phyloP scores from a whole-genome alignment of 176 grass and related monocot genomes.

The Musa beccarii region DNA sequence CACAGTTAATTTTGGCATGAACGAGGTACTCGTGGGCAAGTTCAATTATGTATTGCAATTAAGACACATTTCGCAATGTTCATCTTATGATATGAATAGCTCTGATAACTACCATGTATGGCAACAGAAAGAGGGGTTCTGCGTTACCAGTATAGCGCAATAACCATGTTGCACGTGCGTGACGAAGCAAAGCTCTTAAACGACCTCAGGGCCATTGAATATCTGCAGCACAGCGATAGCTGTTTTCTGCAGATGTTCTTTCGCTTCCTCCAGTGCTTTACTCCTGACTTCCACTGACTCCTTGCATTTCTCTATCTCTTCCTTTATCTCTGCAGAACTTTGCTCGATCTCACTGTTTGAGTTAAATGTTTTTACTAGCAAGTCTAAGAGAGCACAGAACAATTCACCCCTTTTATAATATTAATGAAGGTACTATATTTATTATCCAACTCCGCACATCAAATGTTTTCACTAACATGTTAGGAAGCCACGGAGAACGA shows the following conservation, averaged over 20 bases:
- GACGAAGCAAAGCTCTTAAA: background rate
- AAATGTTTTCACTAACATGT: no score
- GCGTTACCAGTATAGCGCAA: no score
- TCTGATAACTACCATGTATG: no score
- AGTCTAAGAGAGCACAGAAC: background rate
- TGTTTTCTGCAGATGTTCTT: conserved; percentile 66
- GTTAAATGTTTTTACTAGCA: background rate
- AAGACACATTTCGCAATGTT: no score
- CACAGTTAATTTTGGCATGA: no score
- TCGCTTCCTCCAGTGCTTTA: conserved; percentile 51
- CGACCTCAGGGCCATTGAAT: conserved; percentile 27
- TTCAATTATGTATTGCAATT: no score
- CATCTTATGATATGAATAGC: no score
- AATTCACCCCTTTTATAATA: background rate
- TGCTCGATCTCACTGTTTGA: conserved; percentile 64
- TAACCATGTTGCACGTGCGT: no score
- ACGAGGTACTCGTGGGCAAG: no score
- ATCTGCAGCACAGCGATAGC: conserved; percentile 66
- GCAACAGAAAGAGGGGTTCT: no score
- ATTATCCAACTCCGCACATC: no score
- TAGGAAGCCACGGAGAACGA: no score
- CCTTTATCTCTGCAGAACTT: conserved; percentile 53
- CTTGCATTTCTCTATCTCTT: conserved; percentile 74
- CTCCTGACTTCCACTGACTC: conserved; percentile 44
- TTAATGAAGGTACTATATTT: background rate